Percentiles rank a stretch among this genome's conserved stretches.
phyloP scores from a whole-genome alignment of 2,329 filamentous ascomycete species.

The Penicillium sp. region DNA sequence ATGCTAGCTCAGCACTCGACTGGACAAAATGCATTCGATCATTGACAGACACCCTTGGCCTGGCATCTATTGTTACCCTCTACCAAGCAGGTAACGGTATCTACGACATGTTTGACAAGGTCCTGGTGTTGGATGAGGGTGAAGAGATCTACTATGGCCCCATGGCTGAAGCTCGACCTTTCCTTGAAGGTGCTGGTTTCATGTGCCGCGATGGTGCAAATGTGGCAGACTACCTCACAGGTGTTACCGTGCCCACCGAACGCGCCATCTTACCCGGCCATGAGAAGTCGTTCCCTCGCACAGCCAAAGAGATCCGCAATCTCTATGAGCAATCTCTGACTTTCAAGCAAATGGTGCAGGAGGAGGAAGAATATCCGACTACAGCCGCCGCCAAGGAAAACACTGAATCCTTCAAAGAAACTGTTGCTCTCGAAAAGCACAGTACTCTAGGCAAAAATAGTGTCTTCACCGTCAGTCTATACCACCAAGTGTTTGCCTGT shows the following conservation, averaged over 20 bases:
- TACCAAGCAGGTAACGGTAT: conserved; percentile 4
- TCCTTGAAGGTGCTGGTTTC: conserved; percentile 64
- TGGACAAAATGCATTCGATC: neutral
- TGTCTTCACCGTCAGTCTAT: conserved; percentile 55
- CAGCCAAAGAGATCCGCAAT: neutral
- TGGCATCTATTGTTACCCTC: neutral
- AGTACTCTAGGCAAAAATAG: conserved; percentile 36
- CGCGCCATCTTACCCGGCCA: conserved; percentile 38
- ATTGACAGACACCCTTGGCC: neutral
- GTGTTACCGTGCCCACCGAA: conserved; percentile 56
- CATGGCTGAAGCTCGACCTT: conserved; percentile 55
- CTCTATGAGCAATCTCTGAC: neutral
- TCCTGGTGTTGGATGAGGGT: neutral
- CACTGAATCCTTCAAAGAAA: neutral
- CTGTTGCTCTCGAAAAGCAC: neutral
- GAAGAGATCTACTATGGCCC: conserved; percentile 1
- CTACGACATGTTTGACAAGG: conserved; percentile 1
- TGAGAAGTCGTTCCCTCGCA: conserved; percentile 21
- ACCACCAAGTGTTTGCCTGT: conserved; percentile 55
- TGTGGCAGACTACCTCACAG: conserved; percentile 63
- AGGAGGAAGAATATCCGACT: neutral
- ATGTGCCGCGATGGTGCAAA: conserved; percentile 60
- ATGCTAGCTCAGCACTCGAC: neutral
- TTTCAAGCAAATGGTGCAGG: neutral
- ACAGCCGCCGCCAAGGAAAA: neutral